Percentiles rank a stretch among this genome's conserved stretches.
phyloP scores from a whole-genome alignment of 148 eudicot genomes.

The Hydrangea macrophylla region DNA sequence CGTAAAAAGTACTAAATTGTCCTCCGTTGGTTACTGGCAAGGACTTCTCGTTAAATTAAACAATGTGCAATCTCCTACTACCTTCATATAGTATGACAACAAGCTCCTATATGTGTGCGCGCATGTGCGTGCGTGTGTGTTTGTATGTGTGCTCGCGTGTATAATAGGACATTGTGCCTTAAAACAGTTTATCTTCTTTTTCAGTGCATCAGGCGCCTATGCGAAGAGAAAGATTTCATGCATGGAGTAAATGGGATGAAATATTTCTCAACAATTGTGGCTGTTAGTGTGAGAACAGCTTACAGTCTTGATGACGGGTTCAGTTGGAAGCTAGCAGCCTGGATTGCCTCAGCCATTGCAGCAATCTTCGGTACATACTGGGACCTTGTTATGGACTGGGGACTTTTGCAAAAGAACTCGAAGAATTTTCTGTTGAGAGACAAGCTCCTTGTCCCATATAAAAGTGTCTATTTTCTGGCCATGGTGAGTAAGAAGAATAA shows the following conservation, averaged over 20 bases:
- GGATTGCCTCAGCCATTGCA: conserved; percentile 23
- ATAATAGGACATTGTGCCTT: no score
- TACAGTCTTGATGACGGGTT: conserved; percentile 12
- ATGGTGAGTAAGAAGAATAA: conserved; percentile 24
- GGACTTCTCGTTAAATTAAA: no score
- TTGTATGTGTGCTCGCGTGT: no score
- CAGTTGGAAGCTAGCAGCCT: conserved; percentile 21
- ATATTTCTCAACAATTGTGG: conserved; percentile 31
- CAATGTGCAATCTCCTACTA: no score
- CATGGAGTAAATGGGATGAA: conserved; percentile 30
- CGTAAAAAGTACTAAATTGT: no score
- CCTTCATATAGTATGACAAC: no score
- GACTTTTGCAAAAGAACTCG: conserved; percentile 20
- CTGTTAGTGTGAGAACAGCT: conserved; percentile 27
- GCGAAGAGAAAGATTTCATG: conserved; percentile 25
- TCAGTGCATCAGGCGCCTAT: conserved; percentile 30
- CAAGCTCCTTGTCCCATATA: conserved; percentile 27
- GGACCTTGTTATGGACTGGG: conserved; percentile 38
- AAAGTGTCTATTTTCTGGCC: conserved; percentile 31
- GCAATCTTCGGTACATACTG: conserved; percentile 27
- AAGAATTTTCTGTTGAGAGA: conserved; percentile 32
- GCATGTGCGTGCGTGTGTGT: not conserved
- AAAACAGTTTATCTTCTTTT: not conserved
- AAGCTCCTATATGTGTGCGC: no score
- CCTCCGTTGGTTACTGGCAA: no score